Percentiles rank a stretch among this genome's conserved stretches.
Evolutionary conservation across 805 yeast genomes (phyloP).

Genomic region (Candida stauntonica): DNA sequence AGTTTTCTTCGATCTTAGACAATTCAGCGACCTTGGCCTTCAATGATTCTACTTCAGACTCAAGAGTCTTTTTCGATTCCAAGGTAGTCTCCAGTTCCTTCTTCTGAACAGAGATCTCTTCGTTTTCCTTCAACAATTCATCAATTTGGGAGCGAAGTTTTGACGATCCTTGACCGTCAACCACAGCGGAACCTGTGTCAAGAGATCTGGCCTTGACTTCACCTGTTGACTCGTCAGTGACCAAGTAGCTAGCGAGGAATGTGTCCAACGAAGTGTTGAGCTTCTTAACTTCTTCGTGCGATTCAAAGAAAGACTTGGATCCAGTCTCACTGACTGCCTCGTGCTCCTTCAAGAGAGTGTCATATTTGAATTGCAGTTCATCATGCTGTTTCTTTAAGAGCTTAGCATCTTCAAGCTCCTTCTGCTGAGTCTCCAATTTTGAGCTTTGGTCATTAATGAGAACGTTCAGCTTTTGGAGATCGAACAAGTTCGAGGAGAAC

Average conservation of each 20-base stretch:
- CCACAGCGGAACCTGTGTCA: not conserved
- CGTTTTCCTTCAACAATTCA: constrained; percentile 45
- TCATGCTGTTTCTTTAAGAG: constrained; percentile 41
- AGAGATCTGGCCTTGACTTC: constrained; percentile 13
- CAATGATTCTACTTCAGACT: constrained; percentile 27
- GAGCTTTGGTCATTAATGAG: constrained; percentile 50
- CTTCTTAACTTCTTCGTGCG: constrained; percentile 27
- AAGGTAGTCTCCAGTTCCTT: constrained; percentile 34
- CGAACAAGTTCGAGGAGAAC: constrained; percentile 47
- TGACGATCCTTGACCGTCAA: constrained; percentile 9
- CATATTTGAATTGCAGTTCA: constrained; percentile 44
- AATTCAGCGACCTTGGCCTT: constrained; percentile 33
- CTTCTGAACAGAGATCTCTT: constrained; percentile 34
- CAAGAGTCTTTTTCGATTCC: constrained; percentile 7
- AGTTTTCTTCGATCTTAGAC: constrained; percentile 53
- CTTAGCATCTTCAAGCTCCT: constrained; percentile 41
- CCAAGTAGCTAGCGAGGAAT: constrained; percentile 26
- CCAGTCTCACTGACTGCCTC: constrained; percentile 37
- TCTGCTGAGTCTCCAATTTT: constrained; percentile 37
- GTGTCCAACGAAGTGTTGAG: constrained; percentile 28
- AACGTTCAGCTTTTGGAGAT: constrained; percentile 48
- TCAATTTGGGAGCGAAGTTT: constrained; percentile 53
- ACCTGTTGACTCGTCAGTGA: constrained; percentile 18
- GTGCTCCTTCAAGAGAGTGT: constrained; percentile 40
- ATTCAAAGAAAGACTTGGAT: constrained; percentile 25